phyloP scores from a whole-genome alignment of 768 basidiomycete species.

The Fistulinella prunicolor region DNA sequence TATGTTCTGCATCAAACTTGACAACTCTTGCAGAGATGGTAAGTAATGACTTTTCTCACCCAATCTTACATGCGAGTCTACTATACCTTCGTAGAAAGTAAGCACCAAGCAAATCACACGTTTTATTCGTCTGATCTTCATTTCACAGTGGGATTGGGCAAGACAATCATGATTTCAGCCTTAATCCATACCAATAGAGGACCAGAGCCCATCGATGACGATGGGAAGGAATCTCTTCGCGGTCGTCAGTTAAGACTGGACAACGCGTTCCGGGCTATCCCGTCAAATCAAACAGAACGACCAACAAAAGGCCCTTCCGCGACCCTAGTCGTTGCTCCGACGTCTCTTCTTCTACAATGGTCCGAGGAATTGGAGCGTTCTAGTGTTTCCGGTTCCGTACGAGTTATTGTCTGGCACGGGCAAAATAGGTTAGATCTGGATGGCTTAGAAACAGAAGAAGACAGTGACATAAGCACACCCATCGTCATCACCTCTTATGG shows the following conservation, averaged over 20 bases:
- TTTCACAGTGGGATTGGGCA: slow-evolving; percentile 88
- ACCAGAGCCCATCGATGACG: slow-evolving; percentile 37
- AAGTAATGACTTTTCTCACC: slow-evolving; percentile 3
- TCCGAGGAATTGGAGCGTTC: slow-evolving; percentile 87
- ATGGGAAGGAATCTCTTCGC: slow-evolving; percentile 34
- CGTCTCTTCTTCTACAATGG: slow-evolving; percentile 92
- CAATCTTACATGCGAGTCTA: slow-evolving; percentile 7
- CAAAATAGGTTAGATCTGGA: slow-evolving; percentile 78
- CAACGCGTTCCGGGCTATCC: slow-evolving; percentile 53
- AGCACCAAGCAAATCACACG: slow-evolving; percentile 18
- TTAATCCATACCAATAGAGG: slow-evolving; percentile 78
- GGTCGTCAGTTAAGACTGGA: slow-evolving; percentile 61
- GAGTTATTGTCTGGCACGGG: slow-evolving; percentile 82
- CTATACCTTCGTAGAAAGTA: slow-evolving; percentile 44
- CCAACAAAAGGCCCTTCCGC: slow-evolving; percentile 44
- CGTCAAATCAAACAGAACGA: slow-evolving; percentile 30
- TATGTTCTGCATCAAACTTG: slow-evolving; percentile 8
- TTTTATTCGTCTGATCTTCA: slow-evolving; percentile 4
- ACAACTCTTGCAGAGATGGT: slow-evolving; percentile 33
- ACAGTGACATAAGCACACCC: slow-evolving; percentile 50
- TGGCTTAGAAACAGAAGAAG: slow-evolving; percentile 53
- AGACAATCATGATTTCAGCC: slow-evolving; percentile 90
- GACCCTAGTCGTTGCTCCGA: slow-evolving; percentile 90
- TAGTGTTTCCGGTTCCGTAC: slow-evolving; percentile 64
- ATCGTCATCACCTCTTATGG: slow-evolving; percentile 94